Percentiles rank a stretch among this genome's conserved stretches.
Evolutionary conservation across 768 basidiomycete genomes (phyloP).

Genomic region (Trametes cinnabarina): DNA sequence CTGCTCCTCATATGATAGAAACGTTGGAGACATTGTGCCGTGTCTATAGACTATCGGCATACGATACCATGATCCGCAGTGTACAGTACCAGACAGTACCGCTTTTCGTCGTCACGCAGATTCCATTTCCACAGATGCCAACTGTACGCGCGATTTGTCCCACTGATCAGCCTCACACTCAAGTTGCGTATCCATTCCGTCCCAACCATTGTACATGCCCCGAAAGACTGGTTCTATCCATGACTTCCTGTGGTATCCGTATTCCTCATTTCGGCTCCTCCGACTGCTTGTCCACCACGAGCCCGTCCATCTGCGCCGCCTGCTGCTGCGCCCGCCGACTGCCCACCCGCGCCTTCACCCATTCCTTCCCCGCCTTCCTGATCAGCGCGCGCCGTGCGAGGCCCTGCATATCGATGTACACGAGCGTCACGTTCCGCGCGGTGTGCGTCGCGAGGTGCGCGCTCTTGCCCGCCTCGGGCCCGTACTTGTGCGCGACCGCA

Average conservation of each 20-base stretch:
- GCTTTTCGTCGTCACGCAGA: too few species aligned
- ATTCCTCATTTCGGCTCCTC: not conserved
- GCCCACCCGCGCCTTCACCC: conserved; percentile 45
- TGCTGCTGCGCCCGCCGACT: conserved; percentile 10
- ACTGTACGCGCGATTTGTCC: too few species aligned
- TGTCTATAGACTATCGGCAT: too few species aligned
- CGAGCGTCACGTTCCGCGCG: conserved; percentile 67
- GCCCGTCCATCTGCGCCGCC: conserved; percentile 8
- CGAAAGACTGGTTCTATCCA: not conserved
- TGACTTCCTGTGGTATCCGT: not conserved
- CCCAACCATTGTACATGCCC: not conserved
- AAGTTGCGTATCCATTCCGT: not conserved
- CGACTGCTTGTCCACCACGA: conserved; percentile 13
- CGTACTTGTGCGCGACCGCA: conserved; percentile 55
- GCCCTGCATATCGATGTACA: conserved; percentile 75
- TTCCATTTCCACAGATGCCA: too few species aligned
- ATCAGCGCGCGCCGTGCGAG: conserved; percentile 70
- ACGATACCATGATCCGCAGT: too few species aligned
- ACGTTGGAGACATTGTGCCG: too few species aligned
- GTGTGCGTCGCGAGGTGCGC: conserved; percentile 61
- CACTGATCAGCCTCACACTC: too few species aligned
- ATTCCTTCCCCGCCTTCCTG: conserved; percentile 58
- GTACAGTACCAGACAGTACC: too few species aligned
- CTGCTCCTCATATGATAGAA: conserved; percentile 12
- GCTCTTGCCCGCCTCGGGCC: conserved; percentile 58